Evolutionary conservation across 768 basidiomycete species (phyloP), one percentile per base, ranked within the genome.

Genomic region (Inosperma sp.): DNA sequence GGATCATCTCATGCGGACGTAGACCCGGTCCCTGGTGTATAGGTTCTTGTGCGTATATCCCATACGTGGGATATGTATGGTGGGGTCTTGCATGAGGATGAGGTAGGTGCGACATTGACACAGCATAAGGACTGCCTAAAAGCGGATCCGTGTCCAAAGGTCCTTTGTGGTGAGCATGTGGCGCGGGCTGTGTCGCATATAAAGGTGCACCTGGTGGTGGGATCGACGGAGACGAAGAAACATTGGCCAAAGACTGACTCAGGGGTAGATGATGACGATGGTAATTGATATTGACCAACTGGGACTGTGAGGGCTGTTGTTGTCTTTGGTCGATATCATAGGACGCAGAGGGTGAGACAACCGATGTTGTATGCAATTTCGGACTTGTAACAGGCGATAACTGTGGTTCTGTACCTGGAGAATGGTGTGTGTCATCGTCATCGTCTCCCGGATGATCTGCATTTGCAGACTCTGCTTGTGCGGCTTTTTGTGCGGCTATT

Each of bases 31-130:
- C 27, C 29, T 66, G 60, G 46, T 63, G 54, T 48, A 60, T 58
- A 31, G 71, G 59, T 49, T 75, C 72, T 50, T 71, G 61, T 19
- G 59, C 55, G 48, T 71, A 70, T n/a, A 72, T 59, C 51, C 62
- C 60, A 53, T 72, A 71, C 12, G 64, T 70, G 58, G 82, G 55
- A 57, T 83, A 82, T 56, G 83, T 86, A 58, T 83, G 82, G 55
- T 84, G 86, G 55, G 86, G 84, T 27, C 84, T 78, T 0, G 86
- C 82, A 58, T 88, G 86, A 0, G 86, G 84, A 56, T 88, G 86
- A 2, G 86, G 84, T 37, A 88, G 84, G 56, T 88, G 87, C 58
- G 88, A 86, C 83, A 89, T 85, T 60, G 79, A 83, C 19, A 74
- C 65, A 12, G 77, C 66, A 61, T 83, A 87, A 14, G 83, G 78